A percentile compares a stretch with the other conserved stretches of the same genome.
Conservation (phyloP, 345 rosid species). For the Theobroma cacao region DNA sequence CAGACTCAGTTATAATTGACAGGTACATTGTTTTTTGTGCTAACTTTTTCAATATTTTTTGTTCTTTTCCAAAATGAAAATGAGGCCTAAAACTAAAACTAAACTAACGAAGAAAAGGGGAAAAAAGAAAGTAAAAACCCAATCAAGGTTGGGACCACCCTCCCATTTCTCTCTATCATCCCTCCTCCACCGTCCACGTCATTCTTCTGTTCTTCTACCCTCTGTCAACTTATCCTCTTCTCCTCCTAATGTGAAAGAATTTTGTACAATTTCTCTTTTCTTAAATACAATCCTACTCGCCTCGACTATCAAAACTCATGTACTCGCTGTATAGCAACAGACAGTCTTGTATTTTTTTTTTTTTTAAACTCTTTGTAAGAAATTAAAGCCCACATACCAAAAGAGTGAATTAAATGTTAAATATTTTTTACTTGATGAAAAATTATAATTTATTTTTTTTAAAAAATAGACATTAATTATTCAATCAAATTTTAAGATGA, state of each 20-base stretch:
- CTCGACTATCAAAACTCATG: not conserved
- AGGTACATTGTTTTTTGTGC: not conserved
- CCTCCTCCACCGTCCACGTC: slow-evolving; percentile 21
- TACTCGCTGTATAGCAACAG: not conserved
- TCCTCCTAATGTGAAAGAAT: slow-evolving; percentile 5
- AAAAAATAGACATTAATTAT: too few species aligned
- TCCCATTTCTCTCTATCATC: not conserved
- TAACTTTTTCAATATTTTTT: not conserved
- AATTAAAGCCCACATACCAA: too few species aligned
- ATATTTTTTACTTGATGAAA: too few species aligned
- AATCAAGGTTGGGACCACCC: not conserved
- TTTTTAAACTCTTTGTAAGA: too few species aligned
- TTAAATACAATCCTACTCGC: not conserved
- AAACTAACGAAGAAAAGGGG: not conserved
- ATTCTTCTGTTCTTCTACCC: not conserved
- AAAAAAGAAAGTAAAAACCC: not conserved
- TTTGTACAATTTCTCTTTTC: not conserved
- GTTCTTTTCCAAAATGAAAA: not conserved
- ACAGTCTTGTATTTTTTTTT: not conserved
- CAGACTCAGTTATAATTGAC: not conserved
- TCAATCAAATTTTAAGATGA: too few species aligned
- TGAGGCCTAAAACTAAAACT: not conserved
- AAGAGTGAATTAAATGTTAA: too few species aligned
- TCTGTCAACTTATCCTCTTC: slow-evolving; percentile 6
- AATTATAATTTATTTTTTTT: too few species aligned